Evolutionary conservation across 805 yeast species (phyloP).

Genomic region (Wickerhamiella cacticola): DNA sequence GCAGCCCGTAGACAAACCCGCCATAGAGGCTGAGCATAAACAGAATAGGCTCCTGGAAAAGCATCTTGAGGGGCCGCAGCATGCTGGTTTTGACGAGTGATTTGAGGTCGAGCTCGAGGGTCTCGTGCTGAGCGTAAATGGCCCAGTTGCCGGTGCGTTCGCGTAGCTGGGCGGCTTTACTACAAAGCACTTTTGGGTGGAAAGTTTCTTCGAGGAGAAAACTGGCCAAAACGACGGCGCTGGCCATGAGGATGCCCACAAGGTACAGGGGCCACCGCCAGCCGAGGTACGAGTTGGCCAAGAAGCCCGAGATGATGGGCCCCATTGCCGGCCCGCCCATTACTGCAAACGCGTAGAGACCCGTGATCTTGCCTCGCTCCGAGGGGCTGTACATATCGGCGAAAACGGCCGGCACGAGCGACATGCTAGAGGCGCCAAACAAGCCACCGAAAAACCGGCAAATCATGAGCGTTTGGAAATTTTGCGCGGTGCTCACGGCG

Average conservation of each 20-base stretch:
- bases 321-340: slow-evolving; percentile 62
- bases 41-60: slow-evolving; percentile 58
- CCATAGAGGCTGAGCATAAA: slow-evolving; percentile 57
- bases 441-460: slow-evolving; percentile 68
- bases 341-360: slow-evolving; percentile 54
- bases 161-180: slow-evolving; percentile 55
- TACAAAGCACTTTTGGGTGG: slow-evolving; percentile 41
- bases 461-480: slow-evolving; percentile 59
- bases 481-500: slow-evolving; percentile 59
- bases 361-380: slow-evolving; percentile 57
- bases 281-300: slow-evolving; percentile 29
- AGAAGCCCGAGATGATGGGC: slow-evolving; percentile 60
- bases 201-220: slow-evolving; percentile 31
- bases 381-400: slow-evolving; percentile 59
- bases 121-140: slow-evolving; percentile 86
- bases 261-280: slow-evolving; percentile 15
- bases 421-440: slow-evolving; percentile 68
- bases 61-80: slow-evolving; percentile 61
- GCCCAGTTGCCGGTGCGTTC: slow-evolving; percentile 68
- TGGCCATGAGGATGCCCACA: slow-evolving; percentile 27
- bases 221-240: slow-evolving; percentile 31
- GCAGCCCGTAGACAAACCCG: slow-evolving; percentile 68
- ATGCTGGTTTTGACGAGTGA: slow-evolving; percentile 51
- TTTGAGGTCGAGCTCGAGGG: slow-evolving; percentile 40
- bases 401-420: slow-evolving; percentile 69